Evolutionary conservation across 495 filamentous ascomycete genomes (phyloP).

Genomic region (Aspergillus nidulans): DNA sequence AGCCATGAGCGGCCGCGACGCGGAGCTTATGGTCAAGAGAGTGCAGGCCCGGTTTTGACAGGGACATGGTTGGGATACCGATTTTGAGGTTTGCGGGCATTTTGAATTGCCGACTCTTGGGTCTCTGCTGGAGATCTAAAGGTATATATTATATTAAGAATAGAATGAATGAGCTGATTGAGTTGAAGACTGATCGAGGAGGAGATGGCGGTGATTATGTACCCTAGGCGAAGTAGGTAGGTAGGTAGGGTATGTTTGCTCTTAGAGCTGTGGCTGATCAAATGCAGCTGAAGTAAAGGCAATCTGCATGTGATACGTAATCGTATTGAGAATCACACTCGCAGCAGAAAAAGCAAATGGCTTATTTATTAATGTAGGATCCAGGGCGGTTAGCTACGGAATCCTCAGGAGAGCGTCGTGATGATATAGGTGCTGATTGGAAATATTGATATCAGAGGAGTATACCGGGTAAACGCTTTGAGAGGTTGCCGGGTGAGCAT

Average conservation of each 20-base stretch:
- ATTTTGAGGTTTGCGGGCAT: conserved; percentile 26
- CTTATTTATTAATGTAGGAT: neutral
- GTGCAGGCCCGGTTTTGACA: conserved; percentile 65
- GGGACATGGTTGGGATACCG: conserved; percentile 67
- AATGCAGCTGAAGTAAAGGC: neutral
- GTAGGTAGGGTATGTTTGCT: neutral
- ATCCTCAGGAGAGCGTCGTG: neutral
- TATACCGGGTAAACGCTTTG: conserved; percentile 3
- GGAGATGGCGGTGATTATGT: neutral
- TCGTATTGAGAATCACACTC: neutral
- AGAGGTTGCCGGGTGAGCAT: conserved; percentile 2
- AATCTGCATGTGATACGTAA: neutral
- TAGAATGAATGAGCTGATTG: too few relatives aligned
- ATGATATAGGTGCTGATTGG: neutral
- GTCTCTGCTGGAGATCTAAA: neutral
- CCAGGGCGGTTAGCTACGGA: neutral
- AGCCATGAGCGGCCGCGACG: conserved; percentile 59
- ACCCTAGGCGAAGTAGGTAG: too few relatives aligned
- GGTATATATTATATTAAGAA: too few relatives aligned
- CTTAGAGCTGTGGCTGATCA: neutral
- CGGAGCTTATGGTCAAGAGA: conserved; percentile 60
- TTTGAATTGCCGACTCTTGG: neutral
- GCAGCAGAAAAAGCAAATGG: neutral
- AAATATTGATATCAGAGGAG: neutral
- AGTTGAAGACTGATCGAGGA: neutral